These are phyloP conservation scores for Sarocladium brachiariae DNA, from an alignment of 2,329 filamentous ascomycete species.

Conservation along the genomic window DNA sequence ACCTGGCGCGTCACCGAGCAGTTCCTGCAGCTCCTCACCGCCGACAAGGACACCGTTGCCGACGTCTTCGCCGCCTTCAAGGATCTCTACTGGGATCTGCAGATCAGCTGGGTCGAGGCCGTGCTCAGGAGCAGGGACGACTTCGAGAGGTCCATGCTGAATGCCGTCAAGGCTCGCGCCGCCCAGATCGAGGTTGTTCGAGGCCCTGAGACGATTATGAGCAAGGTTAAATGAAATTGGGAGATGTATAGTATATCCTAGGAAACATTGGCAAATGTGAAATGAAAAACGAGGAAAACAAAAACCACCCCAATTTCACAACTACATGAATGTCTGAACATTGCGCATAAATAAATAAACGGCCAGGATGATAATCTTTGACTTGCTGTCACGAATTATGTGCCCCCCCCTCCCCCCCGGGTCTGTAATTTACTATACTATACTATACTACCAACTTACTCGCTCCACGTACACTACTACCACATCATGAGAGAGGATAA, in stretches of 20 bases:
- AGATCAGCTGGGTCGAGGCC: conserved; percentile 91
- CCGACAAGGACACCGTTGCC: conserved; percentile 65
- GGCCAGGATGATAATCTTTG: too few relatives aligned
- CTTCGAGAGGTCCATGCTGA: conserved; percentile 86
- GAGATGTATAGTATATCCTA: too few relatives aligned
- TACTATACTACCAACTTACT: too few relatives aligned
- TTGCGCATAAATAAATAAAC: too few relatives aligned
- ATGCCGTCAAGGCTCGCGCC: conserved; percentile 79
- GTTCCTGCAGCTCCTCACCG: conserved; percentile 72
- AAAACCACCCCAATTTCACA: too few relatives aligned
- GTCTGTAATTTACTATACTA: not conserved
- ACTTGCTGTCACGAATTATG: too few relatives aligned
- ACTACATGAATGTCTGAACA: too few relatives aligned
- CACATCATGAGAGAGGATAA: conserved; percentile 3
- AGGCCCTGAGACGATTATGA: conserved; percentile 89
- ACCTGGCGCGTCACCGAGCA: conserved; percentile 89
- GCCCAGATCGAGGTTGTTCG: conserved; percentile 76
- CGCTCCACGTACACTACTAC: conserved; percentile 6
- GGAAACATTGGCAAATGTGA: too few relatives aligned
- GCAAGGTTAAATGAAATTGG: conserved; percentile 72
- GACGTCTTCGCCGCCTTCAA: conserved; percentile 82
- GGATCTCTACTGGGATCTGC: conserved; percentile 82
- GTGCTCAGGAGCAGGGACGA: conserved; percentile 83
- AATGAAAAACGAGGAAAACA: too few relatives aligned
- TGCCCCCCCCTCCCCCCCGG: too few relatives aligned